Percentiles rank a stretch among this genome's conserved stretches.
These are phyloP conservation scores for Fraxinus paxiana DNA, from an alignment of 305 asterid species.

Conservation along the genomic window DNA sequence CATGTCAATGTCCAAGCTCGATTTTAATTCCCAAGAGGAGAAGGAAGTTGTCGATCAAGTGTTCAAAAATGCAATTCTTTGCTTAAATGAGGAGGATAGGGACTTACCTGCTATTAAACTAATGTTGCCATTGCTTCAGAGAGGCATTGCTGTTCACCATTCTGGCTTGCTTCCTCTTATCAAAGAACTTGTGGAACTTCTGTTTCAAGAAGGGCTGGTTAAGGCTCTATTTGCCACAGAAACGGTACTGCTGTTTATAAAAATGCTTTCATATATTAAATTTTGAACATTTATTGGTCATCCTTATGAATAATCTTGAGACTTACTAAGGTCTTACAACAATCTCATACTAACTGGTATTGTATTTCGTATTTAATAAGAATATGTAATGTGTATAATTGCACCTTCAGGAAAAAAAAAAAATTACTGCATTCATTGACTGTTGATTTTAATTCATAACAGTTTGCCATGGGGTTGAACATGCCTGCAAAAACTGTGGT, in stretches of 20 bases:
- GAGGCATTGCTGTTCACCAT: conserved; percentile 99
- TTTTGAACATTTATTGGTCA: background rate
- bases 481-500: conserved; percentile 99
- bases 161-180: conserved; percentile 95
- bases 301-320: background rate
- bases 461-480: conserved; percentile 99
- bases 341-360: background rate
- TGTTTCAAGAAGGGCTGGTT: conserved; percentile 97
- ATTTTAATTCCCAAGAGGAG: conserved; percentile 80
- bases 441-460: conserved; percentile 24
- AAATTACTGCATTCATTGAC: conserved; percentile 8
- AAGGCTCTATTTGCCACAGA: conserved; percentile 98
- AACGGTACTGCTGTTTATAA: conserved; percentile 49
- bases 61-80: conserved; percentile 68
- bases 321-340: background rate
- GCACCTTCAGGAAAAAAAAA: background rate
- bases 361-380: background rate
- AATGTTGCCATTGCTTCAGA: conserved; percentile 92
- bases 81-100: conserved; percentile 91
- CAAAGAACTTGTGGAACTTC: conserved; percentile 95
- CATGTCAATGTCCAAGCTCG: conserved; percentile 96
- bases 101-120: conserved; percentile 78
- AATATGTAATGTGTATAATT: background rate
- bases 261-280: conserved; percentile 1
- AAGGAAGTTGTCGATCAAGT: conserved; percentile 83